Evolutionary conservation across 495 filamentous ascomycete species (phyloP), one percentile per base, ranked within the genome.

Genomic region (Tuber melanosporum): DNA sequence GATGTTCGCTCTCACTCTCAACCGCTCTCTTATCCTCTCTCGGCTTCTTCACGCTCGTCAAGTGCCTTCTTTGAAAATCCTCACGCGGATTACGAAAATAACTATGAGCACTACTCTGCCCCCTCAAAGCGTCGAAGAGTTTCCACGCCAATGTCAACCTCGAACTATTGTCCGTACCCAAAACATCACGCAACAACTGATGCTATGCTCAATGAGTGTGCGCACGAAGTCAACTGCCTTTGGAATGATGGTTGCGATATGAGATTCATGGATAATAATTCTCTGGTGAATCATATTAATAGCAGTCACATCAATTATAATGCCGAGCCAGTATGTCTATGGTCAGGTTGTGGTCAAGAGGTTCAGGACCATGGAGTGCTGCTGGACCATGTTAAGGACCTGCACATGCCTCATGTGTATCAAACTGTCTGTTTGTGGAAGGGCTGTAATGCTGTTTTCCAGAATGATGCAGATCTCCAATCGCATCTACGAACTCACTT

Each of bases 351-450:
- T 41, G 75, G 77, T 36, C 69, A 73, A 45, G 71, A 72, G 57
- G 45, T 66, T 19, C 36, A 46, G 47, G 75, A 79, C 71, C 49
- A 36, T 6, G 45, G 49, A 9, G 70, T 71, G 19, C 42, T 79
- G 17, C 44, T 77, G 7, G 76, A 79, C 62, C 77, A 79, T 47
- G 43, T 79, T 39, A 77, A 74, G 71, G 32, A 45, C 43, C 73
- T 42, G 7, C 77, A 79, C 26, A 66, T 70, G 26, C 75, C 71
- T 36, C 71, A 46, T 32, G 26, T 46, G 26, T 44, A 19, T 32
- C 74, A 77, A 32, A 70, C 72, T 20, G 79, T 82, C 41, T 83
- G 82, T 46, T 74, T 83, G 45, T 83, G 82, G 82, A 57, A 81
- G 43, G 82, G 79, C 20, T 83, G 82, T 47, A 82, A 75, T 57